Base-by-base conservation (phyloP, 2,329 filamentous ascomycete genomes). In the Hirsutella rhossiliensis region DNA sequence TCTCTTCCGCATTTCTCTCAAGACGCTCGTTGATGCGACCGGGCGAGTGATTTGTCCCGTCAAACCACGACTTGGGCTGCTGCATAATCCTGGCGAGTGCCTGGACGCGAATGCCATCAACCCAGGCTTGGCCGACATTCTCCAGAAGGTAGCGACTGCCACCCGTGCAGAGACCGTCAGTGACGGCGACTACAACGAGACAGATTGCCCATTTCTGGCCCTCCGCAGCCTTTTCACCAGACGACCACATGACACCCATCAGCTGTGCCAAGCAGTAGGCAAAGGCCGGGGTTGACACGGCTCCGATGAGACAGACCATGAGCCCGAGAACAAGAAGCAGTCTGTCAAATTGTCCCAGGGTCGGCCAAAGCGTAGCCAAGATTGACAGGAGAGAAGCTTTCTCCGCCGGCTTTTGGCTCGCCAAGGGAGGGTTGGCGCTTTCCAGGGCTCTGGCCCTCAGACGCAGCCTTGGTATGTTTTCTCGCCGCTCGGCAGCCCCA, bases 1-100 rank as follows among this genome's bases (percentile, higher is more conserved):
- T 89, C 57, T 95, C 87, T 58, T 97, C 88, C 0, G 83, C 84
- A 53, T 87, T 85, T 15, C 83, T 76, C 54, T 94, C 87, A 0
- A 97, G 72, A 38, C 75, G 82, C 47, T 86, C 80, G 1, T 73
- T 78, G 37, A 97, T 70, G 2, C 72, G 69, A 1, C 71, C 68
- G 0, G 82, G 66, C 0, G 73, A 76, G 58, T 92, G 84, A 30
- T 71, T 68, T 2, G 82, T 70, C 41, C 72, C 67, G 49, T 87
- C 81, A 52, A 94, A 94, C 82, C 88, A 97, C 5, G 73, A 63
- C 48, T 75, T 80, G 1, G 86, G 83, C 56, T 96, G 90, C 34
- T 75, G 70, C 1, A 97, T 68, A 15, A 95, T 78, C 2, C 75
- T 73, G 41, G 69, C 70, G 50, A 94, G 67, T 0, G 85, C 83